Evolutionary conservation across 305 asterid genomes (phyloP), one percentile per base, ranked within the genome.

Genomic region (Lippia alba): DNA sequence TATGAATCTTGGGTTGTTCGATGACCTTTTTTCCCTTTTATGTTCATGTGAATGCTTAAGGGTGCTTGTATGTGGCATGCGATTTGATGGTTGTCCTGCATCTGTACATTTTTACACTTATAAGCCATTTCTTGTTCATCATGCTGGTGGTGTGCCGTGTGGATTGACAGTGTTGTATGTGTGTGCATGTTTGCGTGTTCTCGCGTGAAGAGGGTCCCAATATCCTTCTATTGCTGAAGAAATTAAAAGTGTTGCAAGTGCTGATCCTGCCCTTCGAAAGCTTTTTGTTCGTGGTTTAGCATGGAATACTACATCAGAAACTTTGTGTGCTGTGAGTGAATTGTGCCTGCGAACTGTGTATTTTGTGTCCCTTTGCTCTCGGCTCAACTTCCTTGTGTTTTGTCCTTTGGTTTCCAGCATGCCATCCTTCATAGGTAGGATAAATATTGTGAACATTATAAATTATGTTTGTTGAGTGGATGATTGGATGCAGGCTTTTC

Each of bases 241-340:
- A 84, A 89, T 91, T 82, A 91, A 78, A 87, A 84, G 88, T 89
- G 87, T 91, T 85, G 97, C 97, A 61, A 89, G 91, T 74, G 91
- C 96, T 80, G 97, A 91, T 87, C 97, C 97, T 48, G 96, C 96
- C 79, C 91, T 89, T 73, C 91, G 96, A 86, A 89, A 89, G 96
- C 93, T 91, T 86, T 89, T 91, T 86, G 96, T 91, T 72, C 97
- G 94, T 78, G 97, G 96, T 85, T 91, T 91, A 87, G 93, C 90
- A 17, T 89, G 93, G 95, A 80, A 87, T 86, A 91, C 97, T 76
- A 75, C 92, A 75, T 83, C 95, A 71, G 97, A 91, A 85, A 87
- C 92, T 74, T 89, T 91, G 96, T 89, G 88, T 89, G 93, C 85
- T 87, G 97, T 91, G 95, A 91, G 96, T 91, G 96, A 72, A 75